Percentiles rank a stretch among this genome's conserved stretches.
Conservation (phyloP, 2,329 filamentous ascomycete species). For the Blastomyces parvus region DNA sequence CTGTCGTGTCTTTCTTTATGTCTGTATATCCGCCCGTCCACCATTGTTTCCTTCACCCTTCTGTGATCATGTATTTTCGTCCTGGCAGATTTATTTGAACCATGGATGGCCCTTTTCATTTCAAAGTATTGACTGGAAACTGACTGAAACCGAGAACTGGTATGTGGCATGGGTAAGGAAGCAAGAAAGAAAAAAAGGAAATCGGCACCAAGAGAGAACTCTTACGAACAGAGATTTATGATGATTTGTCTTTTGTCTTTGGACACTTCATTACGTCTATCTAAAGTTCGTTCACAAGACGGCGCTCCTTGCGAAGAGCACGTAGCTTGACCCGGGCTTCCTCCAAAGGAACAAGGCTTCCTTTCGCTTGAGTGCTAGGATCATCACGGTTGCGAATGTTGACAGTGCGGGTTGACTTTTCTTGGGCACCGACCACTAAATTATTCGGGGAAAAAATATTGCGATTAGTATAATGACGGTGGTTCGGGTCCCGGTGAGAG, state of each 20-base stretch:
- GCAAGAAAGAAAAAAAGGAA: neutral
- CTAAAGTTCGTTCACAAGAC: constrained; percentile 35
- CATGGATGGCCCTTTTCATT: neutral
- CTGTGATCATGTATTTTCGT: neutral
- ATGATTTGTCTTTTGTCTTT: neutral
- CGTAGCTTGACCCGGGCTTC: constrained; percentile 48
- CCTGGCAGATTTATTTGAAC: neutral
- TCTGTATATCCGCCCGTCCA: neutral
- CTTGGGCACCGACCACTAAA: constrained; percentile 52
- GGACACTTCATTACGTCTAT: neutral
- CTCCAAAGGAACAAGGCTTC: constrained; percentile 51
- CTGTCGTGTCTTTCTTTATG: neutral
- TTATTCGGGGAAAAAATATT: neutral
- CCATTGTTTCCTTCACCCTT: neutral
- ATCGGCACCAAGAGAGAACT: neutral
- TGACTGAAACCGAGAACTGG: neutral
- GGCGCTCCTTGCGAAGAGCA: constrained; percentile 38
- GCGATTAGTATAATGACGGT: constrained; percentile 17
- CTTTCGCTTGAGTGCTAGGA: constrained; percentile 52
- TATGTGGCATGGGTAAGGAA: neutral
- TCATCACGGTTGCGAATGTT: constrained; percentile 58
- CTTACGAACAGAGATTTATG: neutral
- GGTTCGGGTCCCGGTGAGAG: neutral
- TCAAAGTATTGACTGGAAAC: neutral
- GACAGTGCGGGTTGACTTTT: constrained; percentile 49